Evolutionary conservation across 2,329 filamentous ascomycete genomes (phyloP), one percentile per base, ranked within the genome.

Genomic region (Coniochaeta ligniaria): DNA sequence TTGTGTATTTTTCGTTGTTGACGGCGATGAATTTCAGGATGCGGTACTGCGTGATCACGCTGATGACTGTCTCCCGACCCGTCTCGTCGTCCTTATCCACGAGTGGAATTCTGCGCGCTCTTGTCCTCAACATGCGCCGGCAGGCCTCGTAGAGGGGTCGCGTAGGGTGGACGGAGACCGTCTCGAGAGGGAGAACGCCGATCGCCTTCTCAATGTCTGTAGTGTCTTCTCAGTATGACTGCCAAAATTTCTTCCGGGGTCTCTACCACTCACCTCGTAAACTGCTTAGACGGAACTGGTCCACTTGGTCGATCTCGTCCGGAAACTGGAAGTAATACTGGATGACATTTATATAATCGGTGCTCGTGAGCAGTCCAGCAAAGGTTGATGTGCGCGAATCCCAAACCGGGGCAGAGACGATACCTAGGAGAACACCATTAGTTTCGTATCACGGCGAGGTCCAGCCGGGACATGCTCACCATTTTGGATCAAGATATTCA

Each of bases 261-360:
- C 9, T 38, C 26, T 45, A 61, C 57, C 63, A 62, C 56, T 58
- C 61, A 96, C 93, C 91, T 83, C 94, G 85, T 61, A 99, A 83
- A 71, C 92, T 96, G 76, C 91, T 94, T 63, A 99, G 78, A 55
- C 92, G 88, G 73, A 99, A 97, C 74, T 96, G 91, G 66, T 98
- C 95, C 68, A 99, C 90, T 71, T 94, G 88, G 66, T 88, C 86
- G 63, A 98, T 84, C 61, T 93, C 90, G 66, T 96, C 91, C 2
- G 94, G 95, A 68, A 95, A 96, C 75, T 98, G 93, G 81, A 92
- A 97, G 80, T 99, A 98, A 76, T 99, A 99, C 74, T 98, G 94
- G 45, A 99, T 96, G 61, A 99, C 89, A 71, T 99, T 99, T 77
- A 99, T 96, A 74, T 95, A 99, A 76, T 99, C 95, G 63, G 92